phyloP scores from a whole-genome alignment of 2,329 filamentous ascomycete species.

The Fusarium buxicola region DNA sequence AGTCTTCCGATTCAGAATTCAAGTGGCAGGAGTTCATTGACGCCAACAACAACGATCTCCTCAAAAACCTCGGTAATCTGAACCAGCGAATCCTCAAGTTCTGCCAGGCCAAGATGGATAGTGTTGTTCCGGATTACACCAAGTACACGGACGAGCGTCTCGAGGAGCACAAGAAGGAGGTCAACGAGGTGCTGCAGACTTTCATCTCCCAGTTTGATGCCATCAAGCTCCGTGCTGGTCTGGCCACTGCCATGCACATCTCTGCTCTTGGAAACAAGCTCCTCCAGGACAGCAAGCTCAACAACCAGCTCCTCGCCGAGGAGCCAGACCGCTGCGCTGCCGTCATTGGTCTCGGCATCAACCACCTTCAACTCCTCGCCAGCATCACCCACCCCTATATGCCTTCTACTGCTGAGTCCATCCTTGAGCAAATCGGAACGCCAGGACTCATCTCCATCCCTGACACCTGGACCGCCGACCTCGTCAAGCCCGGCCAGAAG shows the following conservation, averaged over 20 bases:
- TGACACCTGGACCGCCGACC: slow-evolving; percentile 71
- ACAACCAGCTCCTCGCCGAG: slow-evolving; percentile 66
- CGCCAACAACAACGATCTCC: slow-evolving; percentile 89
- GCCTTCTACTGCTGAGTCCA: slow-evolving; percentile 79
- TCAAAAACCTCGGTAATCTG: slow-evolving; percentile 80
- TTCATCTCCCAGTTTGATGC: slow-evolving; percentile 77
- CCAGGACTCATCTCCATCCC: slow-evolving; percentile 68
- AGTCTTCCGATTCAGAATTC: slow-evolving; percentile 88
- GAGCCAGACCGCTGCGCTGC: slow-evolving; percentile 65
- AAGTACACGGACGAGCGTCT: slow-evolving; percentile 67
- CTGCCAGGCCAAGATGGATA: slow-evolving; percentile 79
- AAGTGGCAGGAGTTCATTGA: slow-evolving; percentile 87
- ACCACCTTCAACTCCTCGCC: slow-evolving; percentile 85
- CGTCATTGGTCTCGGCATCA: slow-evolving; percentile 82
- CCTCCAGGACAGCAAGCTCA: slow-evolving; percentile 64
- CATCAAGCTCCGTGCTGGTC: slow-evolving; percentile 75
- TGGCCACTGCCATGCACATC: slow-evolving; percentile 74
- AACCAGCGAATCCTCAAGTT: slow-evolving; percentile 81
- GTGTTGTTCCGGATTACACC: slow-evolving; percentile 72
- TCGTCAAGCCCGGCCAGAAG: slow-evolving; percentile 78
- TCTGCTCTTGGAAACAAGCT: slow-evolving; percentile 67
- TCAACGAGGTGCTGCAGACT: slow-evolving; percentile 73
- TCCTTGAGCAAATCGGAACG: slow-evolving; percentile 79
- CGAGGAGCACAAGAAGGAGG: slow-evolving; percentile 67
- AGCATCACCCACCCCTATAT: slow-evolving; percentile 86